phyloP scores from a whole-genome alignment of 2,329 filamentous ascomycete species.

The Stemphylium lycopersici region DNA sequence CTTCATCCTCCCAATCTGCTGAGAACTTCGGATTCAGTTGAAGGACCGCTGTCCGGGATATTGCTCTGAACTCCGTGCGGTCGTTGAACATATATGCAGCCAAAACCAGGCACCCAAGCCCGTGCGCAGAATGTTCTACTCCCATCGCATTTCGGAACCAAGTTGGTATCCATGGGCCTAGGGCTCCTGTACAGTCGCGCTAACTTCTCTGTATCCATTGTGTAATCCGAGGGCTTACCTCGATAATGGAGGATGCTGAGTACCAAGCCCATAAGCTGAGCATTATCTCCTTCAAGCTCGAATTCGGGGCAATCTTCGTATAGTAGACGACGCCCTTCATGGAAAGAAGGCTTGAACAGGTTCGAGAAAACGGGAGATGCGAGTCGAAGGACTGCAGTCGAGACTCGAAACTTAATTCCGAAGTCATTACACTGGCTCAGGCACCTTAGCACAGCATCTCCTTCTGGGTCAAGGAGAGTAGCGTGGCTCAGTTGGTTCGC shows the following conservation, averaged over 20 bases:
- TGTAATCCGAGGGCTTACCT: neutral
- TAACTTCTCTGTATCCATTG: slow-evolving; percentile 5
- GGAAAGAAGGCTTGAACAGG: slow-evolving; percentile 11
- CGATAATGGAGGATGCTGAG: slow-evolving; percentile 10
- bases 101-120: slow-evolving; percentile 10
- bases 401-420: slow-evolving; percentile 5
- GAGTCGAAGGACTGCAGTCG: slow-evolving; percentile 11
- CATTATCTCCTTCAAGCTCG: slow-evolving; percentile 11
- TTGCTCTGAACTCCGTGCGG: neutral
- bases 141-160: slow-evolving; percentile 8
- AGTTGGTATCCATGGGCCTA: slow-evolving; percentile 8
- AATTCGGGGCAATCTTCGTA: slow-evolving; percentile 1
- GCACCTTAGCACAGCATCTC: neutral
- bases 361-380: slow-evolving; percentile 8
- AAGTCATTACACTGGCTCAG: neutral
- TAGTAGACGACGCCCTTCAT: slow-evolving; percentile 9
- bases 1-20: neutral
- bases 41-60: neutral
- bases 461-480: neutral
- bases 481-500: neutral
- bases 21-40: neutral
- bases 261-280: slow-evolving; percentile 8
- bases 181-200: slow-evolving; percentile 7
- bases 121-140: neutral
- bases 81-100: slow-evolving; percentile 13